These are phyloP conservation scores for Mycena alexandri DNA, from an alignment of 768 basidiomycete species.

Conservation along the genomic window DNA sequence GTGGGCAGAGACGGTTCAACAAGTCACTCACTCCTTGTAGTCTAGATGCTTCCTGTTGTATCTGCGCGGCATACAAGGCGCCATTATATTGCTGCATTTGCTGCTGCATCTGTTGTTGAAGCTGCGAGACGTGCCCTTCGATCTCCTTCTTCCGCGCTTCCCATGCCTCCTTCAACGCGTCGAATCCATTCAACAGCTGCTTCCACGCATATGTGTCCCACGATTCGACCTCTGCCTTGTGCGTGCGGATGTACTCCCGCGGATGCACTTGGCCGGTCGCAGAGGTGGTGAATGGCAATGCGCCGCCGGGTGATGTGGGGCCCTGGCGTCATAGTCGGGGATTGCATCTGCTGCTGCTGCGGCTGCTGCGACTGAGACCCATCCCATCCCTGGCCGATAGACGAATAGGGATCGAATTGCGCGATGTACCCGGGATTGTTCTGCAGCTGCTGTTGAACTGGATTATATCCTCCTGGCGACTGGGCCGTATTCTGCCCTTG, in stretches of 20 bases:
- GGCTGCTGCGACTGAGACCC: slow-evolving; percentile 36
- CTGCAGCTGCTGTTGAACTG: slow-evolving; percentile 62
- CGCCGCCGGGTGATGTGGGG: slow-evolving; percentile 12
- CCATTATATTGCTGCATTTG: slow-evolving; percentile 55
- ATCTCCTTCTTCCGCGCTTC: slow-evolving; percentile 69
- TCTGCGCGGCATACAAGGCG: slow-evolving; percentile 59
- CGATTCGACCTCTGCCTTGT: slow-evolving; percentile 76
- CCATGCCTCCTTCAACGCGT: slow-evolving; percentile 77
- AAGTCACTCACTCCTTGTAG: slow-evolving; percentile 67
- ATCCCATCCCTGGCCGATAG: slow-evolving; percentile 59
- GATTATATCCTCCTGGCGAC: slow-evolving; percentile 52
- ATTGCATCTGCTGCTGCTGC: slow-evolving; percentile 39
- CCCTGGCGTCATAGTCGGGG: slow-evolving; percentile 35
- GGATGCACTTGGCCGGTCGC: slow-evolving; percentile 68
- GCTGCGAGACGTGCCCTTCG: slow-evolving; percentile 57
- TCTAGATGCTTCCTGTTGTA: slow-evolving; percentile 68
- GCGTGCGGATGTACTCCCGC: slow-evolving; percentile 71
- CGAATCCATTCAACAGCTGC: slow-evolving; percentile 72
- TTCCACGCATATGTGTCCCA: slow-evolving; percentile 84
- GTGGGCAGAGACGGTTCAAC: slow-evolving; percentile 21
- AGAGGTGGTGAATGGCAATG: slow-evolving; percentile 38
- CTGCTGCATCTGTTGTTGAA: slow-evolving; percentile 60
- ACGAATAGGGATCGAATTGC: slow-evolving; percentile 67
- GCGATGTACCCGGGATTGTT: slow-evolving; percentile 61
- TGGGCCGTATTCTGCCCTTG: slow-evolving; percentile 40